These are phyloP conservation scores for Chaetothyriales sp. DNA, from an alignment of 2,329 filamentous ascomycete genomes.

Conservation along the genomic window DNA sequence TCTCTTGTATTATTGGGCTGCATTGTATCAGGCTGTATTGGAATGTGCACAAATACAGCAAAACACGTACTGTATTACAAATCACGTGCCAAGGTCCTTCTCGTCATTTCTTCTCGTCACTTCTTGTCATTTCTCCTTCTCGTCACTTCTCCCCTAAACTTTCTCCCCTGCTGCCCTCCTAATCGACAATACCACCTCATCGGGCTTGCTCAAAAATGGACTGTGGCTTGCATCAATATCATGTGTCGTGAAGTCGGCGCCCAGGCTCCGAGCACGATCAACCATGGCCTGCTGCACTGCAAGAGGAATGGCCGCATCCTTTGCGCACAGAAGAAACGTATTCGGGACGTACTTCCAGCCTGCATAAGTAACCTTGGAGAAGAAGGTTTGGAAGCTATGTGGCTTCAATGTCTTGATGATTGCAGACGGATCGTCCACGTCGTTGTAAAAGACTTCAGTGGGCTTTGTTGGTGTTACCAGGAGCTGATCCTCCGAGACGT, in stretches of 20 bases:
- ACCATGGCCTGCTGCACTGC: constrained; percentile 25
- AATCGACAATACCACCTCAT: constrained; percentile 22
- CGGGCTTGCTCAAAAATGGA: constrained; percentile 28
- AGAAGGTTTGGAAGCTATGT: constrained; percentile 21
- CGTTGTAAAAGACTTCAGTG: constrained; percentile 23
- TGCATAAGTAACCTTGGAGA: constrained; percentile 19
- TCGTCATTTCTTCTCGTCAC: no score
- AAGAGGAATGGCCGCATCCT: constrained; percentile 25
- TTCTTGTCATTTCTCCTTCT: no score
- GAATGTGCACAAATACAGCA: no score
- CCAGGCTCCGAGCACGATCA: constrained; percentile 17
- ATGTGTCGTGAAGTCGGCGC: constrained; percentile 20
- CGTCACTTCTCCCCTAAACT: background rate
- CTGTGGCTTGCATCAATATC: constrained; percentile 25
- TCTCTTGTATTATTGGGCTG: no score
- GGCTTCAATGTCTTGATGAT: constrained; percentile 17
- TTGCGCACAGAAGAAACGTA: constrained; percentile 28
- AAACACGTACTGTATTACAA: no score
- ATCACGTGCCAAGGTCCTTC: no score
- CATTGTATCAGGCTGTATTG: no score
- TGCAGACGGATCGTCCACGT: constrained; percentile 18
- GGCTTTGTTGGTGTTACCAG: constrained; percentile 5
- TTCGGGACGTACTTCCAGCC: constrained; percentile 27
- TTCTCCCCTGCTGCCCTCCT: constrained; percentile 10
- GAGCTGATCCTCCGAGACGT: constrained; percentile 6